Conservation (phyloP, 768 basidiomycete species). For the Tephrocybe sp. region DNA sequence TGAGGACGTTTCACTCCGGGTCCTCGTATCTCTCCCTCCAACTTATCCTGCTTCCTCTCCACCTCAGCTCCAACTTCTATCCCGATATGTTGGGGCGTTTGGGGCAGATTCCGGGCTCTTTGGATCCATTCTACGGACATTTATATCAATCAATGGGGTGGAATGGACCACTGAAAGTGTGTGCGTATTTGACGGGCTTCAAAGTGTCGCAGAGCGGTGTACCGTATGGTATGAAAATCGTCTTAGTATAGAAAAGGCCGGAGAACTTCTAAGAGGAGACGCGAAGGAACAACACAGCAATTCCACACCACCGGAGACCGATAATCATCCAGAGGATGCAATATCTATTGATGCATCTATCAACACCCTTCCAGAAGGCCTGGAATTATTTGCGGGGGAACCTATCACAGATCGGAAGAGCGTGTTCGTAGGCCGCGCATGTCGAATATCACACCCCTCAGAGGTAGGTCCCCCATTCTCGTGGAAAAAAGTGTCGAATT, state of each 20-base stretch:
- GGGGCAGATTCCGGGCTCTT: conserved; percentile 73
- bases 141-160: conserved; percentile 73
- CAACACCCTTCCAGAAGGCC: conserved; percentile 46
- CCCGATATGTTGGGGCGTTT: conserved; percentile 79
- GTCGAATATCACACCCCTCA: conserved; percentile 71
- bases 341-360: conserved; percentile 12
- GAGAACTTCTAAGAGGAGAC: conserved; percentile 57
- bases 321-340: conserved; percentile 10
- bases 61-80: conserved; percentile 83
- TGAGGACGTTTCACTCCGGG: conserved; percentile 47
- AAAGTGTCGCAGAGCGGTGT: conserved; percentile 67
- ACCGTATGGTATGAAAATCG: conserved; percentile 70
- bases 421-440: conserved; percentile 82
- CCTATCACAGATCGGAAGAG: conserved; percentile 86
- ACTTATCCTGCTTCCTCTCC: conserved; percentile 66
- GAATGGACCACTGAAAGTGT: conserved; percentile 73
- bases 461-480: conserved; percentile 55
- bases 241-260: conserved; percentile 51
- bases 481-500: too few species aligned
- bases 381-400: conserved; percentile 70
- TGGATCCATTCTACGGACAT: conserved; percentile 75
- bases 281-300: conserved; percentile 25
- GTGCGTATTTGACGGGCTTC: conserved; percentile 86
- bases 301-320: conserved; percentile 6
- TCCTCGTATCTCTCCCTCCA: conserved; percentile 57